These are phyloP conservation scores for Strigomonas culicis DNA, from an alignment of 208 protist species.

Conservation along the genomic window DNA sequence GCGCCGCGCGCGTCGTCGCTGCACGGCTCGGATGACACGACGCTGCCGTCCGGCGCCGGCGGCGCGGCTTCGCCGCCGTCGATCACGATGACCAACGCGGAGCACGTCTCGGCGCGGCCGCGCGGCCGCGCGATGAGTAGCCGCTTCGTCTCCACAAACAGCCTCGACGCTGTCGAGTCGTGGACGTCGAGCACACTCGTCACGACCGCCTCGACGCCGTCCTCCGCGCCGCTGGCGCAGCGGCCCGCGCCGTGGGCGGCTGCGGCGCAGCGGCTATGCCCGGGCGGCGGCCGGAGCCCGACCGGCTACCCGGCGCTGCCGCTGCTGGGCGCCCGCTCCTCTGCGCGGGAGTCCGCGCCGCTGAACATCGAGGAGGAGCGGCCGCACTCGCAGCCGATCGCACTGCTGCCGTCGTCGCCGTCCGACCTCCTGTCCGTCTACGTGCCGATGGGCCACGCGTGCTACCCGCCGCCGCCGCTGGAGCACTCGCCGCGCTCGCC, in stretches of 20 bases:
- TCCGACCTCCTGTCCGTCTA: not conserved
- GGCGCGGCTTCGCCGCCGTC: not conserved
- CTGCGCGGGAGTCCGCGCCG: conserved; percentile 9
- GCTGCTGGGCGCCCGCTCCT: not conserved
- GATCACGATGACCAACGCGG: not conserved
- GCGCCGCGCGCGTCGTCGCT: not conserved
- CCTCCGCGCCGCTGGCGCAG: not conserved
- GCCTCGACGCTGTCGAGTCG: not conserved
- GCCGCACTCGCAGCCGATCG: not conserved
- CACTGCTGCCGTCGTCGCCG: not conserved
- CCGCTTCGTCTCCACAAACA: not conserved
- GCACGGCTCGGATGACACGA: not conserved
- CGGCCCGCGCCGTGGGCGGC: not conserved
- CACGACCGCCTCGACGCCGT: not conserved
- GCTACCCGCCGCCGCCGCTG: not conserved
- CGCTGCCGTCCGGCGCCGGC: not conserved
- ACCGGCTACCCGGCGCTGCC: not conserved
- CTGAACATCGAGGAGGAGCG: conserved; percentile 11
- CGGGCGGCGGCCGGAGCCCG: not conserved
- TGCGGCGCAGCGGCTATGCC: not conserved
- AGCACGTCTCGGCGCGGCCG: not conserved
- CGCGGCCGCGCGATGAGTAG: not conserved
- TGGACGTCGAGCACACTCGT: not conserved
- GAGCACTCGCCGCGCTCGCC: not conserved
- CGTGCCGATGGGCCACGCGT: not conserved